These are phyloP conservation scores for Chloroidium sp. DNA, from an alignment of 163 green algal species.

Conservation along the genomic window DNA sequence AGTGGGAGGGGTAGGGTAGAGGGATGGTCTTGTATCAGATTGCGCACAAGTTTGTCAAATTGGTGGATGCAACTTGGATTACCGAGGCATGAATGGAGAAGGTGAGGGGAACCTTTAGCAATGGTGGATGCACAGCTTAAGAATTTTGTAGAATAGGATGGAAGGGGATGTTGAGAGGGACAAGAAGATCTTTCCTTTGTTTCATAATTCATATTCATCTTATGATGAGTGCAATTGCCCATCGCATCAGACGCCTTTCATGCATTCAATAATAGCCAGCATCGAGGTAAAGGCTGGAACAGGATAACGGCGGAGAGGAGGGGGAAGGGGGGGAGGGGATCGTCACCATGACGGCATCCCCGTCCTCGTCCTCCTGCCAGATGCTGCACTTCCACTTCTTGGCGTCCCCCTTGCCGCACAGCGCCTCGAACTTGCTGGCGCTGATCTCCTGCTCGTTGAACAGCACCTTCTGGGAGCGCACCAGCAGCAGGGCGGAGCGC, in stretches of 20 bases:
- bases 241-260: background rate
- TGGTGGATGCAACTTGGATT: too few species aligned
- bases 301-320: background rate
- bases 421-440: conserved; percentile 64
- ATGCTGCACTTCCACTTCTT: conserved; percentile 87
- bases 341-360: conserved; percentile 18
- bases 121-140: too few species aligned
- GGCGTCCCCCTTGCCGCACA: conserved; percentile 66
- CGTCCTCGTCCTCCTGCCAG: conserved; percentile 30
- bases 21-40: background rate
- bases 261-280: background rate
- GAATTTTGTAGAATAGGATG: too few species aligned
- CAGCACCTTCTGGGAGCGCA: conserved; percentile 57
- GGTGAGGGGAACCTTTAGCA: too few species aligned
- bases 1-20: background rate
- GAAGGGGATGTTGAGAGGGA: too few species aligned
- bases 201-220: too few species aligned
- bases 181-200: too few species aligned
- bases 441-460: conserved; percentile 43
- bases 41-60: too few species aligned
- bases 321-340: too few species aligned
- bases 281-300: background rate
- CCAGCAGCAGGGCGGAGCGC: conserved; percentile 31
- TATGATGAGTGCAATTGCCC: too few species aligned
- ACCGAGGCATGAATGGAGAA: too few species aligned